These are phyloP conservation scores for Spergularia azorica DNA, from an alignment of 179 eudicot genomes.

Conservation along the genomic window DNA sequence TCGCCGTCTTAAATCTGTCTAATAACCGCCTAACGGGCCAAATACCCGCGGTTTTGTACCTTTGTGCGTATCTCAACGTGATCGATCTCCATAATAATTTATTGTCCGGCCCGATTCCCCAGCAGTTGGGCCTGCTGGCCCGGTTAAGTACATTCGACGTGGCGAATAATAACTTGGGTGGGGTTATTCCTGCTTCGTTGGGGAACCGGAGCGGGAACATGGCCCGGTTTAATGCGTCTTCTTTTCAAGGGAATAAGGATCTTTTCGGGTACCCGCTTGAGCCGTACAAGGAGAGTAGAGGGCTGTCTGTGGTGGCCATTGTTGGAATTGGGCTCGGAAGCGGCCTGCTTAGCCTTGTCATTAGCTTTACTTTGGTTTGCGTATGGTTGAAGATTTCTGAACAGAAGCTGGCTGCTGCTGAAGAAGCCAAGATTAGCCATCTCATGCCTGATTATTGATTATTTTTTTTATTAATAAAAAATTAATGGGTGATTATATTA, in stretches of 20 bases:
- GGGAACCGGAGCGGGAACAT: slow-evolving; percentile 59
- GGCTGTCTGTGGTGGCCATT: slow-evolving; percentile 59
- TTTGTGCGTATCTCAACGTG: slow-evolving; percentile 77
- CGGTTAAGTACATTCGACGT: slow-evolving; percentile 68
- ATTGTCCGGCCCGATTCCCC: slow-evolving; percentile 59
- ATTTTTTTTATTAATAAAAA: neutral
- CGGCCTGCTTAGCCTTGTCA: slow-evolving; percentile 70
- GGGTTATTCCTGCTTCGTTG: slow-evolving; percentile 59
- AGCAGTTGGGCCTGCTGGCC: slow-evolving; percentile 52
- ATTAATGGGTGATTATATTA: neutral
- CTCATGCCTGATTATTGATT: slow-evolving; percentile 76
- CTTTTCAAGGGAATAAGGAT: slow-evolving; percentile 68
- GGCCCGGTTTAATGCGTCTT: slow-evolving; percentile 64
- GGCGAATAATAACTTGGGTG: slow-evolving; percentile 54
- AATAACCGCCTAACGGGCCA: slow-evolving; percentile 53
- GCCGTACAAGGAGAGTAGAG: slow-evolving; percentile 38
- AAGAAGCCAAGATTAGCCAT: slow-evolving; percentile 67
- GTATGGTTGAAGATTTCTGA: slow-evolving; percentile 79
- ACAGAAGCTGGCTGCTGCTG: slow-evolving; percentile 46
- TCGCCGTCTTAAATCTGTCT: slow-evolving; percentile 78
- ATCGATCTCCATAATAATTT: slow-evolving; percentile 62
- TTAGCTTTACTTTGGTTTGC: slow-evolving; percentile 82
- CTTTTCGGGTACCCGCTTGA: slow-evolving; percentile 77
- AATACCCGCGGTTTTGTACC: slow-evolving; percentile 55
- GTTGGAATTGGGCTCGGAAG: slow-evolving; percentile 92